phyloP scores from a whole-genome alignment of 2,329 filamentous ascomycete species.

The Penicillium sp. region DNA sequence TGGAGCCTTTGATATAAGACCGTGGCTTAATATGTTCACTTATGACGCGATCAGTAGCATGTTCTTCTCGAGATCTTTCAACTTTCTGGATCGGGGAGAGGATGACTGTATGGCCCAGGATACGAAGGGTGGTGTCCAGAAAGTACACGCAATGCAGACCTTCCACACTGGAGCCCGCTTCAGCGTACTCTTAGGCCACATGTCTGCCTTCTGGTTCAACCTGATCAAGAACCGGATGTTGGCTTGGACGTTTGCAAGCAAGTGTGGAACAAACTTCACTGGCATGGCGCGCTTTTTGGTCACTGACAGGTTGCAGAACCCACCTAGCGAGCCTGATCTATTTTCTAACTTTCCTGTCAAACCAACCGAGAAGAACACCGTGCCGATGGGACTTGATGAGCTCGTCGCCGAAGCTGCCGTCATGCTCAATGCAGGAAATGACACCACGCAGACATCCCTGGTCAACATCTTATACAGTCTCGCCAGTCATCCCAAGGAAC shows the following conservation, averaged over 20 bases:
- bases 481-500: not conserved
- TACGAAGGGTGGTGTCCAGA: not conserved
- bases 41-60: slow-evolving; percentile 15
- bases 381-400: not conserved
- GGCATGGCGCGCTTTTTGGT: not conserved
- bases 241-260: not conserved
- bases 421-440: not conserved
- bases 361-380: not conserved
- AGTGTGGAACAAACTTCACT: not conserved
- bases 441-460: not conserved
- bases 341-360: not conserved
- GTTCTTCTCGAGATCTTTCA: slow-evolving; percentile 7
- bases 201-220: not conserved
- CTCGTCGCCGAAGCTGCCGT: not conserved
- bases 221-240: not conserved
- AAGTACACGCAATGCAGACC: not conserved
- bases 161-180: not conserved
- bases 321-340: not conserved
- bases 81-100: slow-evolving; percentile 5
- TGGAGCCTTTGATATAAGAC: slow-evolving; percentile 14
- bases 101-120: not conserved
- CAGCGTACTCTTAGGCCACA: not conserved
- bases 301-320: not conserved
- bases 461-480: not conserved
- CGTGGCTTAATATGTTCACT: slow-evolving; percentile 20